A percentile compares a stretch with the other conserved stretches of the same genome.
Evolutionary conservation across 352 stramenopile species (phyloP).

Genomic region (Phytopythium sindhum): DNA sequence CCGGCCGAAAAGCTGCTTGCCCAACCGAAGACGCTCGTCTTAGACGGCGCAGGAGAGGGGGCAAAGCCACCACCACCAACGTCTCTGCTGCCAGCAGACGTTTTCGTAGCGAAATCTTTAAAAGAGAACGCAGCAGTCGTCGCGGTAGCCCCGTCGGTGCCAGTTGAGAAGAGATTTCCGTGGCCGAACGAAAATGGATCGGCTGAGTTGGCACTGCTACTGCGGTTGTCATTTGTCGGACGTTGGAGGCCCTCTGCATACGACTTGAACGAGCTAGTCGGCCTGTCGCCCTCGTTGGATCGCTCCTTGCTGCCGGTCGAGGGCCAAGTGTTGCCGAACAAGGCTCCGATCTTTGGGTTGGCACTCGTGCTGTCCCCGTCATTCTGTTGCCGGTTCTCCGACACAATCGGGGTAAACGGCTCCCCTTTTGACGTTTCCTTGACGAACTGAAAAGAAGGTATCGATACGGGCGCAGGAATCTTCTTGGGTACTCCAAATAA

Average conservation of each 20-base stretch:
- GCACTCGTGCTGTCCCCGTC: not conserved
- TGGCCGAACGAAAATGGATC: not conserved
- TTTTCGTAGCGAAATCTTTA: not conserved
- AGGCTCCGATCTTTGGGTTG: not conserved
- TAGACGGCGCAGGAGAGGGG: constrained; percentile 18
- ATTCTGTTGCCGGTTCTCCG: not conserved
- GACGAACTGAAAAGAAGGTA: not conserved
- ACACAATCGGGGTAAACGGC: not conserved
- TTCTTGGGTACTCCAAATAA: not conserved
- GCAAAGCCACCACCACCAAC: not conserved
- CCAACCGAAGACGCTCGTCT: constrained; percentile 5
- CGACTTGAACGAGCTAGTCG: not conserved
- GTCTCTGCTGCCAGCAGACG: not conserved
- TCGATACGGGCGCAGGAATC: not conserved
- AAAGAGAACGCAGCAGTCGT: constrained; percentile 4
- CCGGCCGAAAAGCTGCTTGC: not conserved
- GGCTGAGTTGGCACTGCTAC: not conserved
- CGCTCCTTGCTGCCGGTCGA: not conserved
- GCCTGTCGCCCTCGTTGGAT: not conserved
- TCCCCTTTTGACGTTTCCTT: not conserved
- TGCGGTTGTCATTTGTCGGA: constrained; percentile 8
- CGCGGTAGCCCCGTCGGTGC: constrained; percentile 5
- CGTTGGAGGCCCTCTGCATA: not conserved
- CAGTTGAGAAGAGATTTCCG: constrained; percentile 7
- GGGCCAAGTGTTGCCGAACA: not conserved